Conservation (phyloP, 139 green algal genomes). For the Chlorella sp. region DNA sequence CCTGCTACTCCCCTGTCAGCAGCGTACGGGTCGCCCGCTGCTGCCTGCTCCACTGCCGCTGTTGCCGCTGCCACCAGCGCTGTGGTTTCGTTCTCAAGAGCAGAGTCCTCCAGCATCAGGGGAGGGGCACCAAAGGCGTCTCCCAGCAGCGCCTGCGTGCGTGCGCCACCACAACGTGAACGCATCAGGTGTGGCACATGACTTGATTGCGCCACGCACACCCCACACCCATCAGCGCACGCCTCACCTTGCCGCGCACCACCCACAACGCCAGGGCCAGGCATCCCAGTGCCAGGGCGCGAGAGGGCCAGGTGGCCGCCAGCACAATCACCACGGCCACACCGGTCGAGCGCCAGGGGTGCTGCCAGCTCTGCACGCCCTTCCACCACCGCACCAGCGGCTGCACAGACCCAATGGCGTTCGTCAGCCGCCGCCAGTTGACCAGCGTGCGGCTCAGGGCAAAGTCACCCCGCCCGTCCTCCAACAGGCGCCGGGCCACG, state of each 20-base stretch:
- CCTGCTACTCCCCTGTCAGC: no score
- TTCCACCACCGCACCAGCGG: neutral
- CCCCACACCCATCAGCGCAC: neutral
- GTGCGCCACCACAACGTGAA: neutral
- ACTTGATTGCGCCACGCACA: neutral
- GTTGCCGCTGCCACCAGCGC: no score
- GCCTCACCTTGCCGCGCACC: neutral
- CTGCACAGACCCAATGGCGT: neutral
- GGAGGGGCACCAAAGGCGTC: no score
- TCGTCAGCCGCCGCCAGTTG: neutral
- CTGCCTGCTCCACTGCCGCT: no score
- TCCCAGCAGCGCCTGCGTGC: no score
- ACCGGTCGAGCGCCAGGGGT: neutral
- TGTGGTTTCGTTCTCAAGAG: no score
- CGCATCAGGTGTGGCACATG: no score
- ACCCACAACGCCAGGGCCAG: neutral
- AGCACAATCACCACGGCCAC: neutral
- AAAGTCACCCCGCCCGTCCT: neutral
- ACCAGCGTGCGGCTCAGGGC: neutral
- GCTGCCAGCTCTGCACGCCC: constrained; percentile 1
- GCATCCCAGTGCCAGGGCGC: neutral
- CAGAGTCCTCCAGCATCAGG: no score
- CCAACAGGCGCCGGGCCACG: neutral
- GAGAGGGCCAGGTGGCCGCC: neutral
- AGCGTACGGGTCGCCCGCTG: no score